Conservation (phyloP, 2,329 filamentous ascomycete genomes). For the Septoria petroselini region DNA sequence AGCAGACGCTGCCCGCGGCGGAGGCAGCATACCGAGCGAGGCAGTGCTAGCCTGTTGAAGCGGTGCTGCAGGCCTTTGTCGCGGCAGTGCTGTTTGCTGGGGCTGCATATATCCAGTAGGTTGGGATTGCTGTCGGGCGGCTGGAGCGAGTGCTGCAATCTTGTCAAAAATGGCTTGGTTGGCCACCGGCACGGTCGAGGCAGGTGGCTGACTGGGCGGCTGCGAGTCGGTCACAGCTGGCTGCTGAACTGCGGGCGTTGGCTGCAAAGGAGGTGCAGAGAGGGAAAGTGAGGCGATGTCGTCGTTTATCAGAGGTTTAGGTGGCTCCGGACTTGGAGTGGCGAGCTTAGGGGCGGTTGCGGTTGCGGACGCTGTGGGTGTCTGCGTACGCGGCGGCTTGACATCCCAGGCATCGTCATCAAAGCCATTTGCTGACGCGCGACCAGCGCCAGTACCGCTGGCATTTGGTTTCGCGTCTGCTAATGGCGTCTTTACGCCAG, state of each 20-base stretch:
- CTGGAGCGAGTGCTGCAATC: slow-evolving; percentile 40
- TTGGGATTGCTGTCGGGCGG: slow-evolving; percentile 15
- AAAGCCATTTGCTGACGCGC: slow-evolving; percentile 61
- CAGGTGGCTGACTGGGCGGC: slow-evolving; percentile 39
- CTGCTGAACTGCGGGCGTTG: slow-evolving; percentile 49
- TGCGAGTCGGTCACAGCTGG: slow-evolving; percentile 44
- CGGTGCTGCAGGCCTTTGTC: slow-evolving; percentile 70
- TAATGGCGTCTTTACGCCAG: slow-evolving; percentile 42
- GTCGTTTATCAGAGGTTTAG: slow-evolving; percentile 59
- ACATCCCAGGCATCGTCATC: slow-evolving; percentile 98
- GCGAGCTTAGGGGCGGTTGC: slow-evolving; percentile 23
- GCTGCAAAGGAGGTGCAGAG: slow-evolving; percentile 58
- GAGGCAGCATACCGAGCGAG: slow-evolving; percentile 72
- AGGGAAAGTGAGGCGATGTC: slow-evolving; percentile 68
- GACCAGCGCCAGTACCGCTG: slow-evolving; percentile 45
- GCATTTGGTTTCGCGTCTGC: slow-evolving; percentile 51
- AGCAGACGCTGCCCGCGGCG: slow-evolving; percentile 78
- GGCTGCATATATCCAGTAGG: slow-evolving; percentile 12
- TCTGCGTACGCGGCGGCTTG: slow-evolving; percentile 67
- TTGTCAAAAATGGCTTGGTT: slow-evolving; percentile 52
- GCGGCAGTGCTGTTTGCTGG: slow-evolving; percentile 43
- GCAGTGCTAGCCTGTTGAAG: slow-evolving; percentile 56
- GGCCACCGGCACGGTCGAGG: slow-evolving; percentile 21
- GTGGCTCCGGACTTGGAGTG: slow-evolving; percentile 38
- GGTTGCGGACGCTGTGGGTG: slow-evolving; percentile 42